Base-by-base conservation (phyloP, 2,329 filamentous ascomycete species). In the Cytospora schulzeri region DNA sequence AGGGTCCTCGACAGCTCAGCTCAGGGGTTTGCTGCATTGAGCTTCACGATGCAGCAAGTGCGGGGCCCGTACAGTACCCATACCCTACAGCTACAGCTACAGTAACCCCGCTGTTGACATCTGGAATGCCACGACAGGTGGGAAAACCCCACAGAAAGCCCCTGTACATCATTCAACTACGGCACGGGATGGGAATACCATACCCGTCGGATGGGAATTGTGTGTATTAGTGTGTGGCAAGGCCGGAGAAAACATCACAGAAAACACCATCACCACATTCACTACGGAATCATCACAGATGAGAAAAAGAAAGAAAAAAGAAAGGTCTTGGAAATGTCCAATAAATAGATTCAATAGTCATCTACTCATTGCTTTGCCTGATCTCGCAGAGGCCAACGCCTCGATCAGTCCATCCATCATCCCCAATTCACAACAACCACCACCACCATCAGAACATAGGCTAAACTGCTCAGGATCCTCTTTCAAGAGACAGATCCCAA, bases 331-430 rank as follows among this genome's bases (percentile, higher is more conserved):
- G 57, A 58, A 53, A 48, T 65, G 67, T 69, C 69, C 70, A 71
- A 74, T 75, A 76, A 74, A 78, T 82, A 82, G 80, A 82, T 83
- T 84, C 82, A 81, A 82, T 70, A 71, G 81, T 79, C 80, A 64
- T 82, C 82, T 83, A 83, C 75, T 72, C 75, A 73, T 69, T 68
- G 61, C 70, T 70, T 71, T 69, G 65, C 64, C 70, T 66, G 68
- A 72, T 69, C 63, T 68, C 70, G 65, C 62, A 50, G 41, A 66
- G 61, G 64, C 61, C 56, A 57, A 9, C 38, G 52, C 64, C 61
- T 66, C 28, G 56, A 62, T 69, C 67, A 60, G 52, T 64, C 61
- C 55, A 60, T 67, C 60, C 54, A 60, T 67, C 57, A 62, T 66
- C 68, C 71, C 50, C 45, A 52, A 62, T 64, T 68, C 68, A 35